phyloP scores from a whole-genome alignment of 73 alveolate species.

The Symbiodinium natans region DNA sequence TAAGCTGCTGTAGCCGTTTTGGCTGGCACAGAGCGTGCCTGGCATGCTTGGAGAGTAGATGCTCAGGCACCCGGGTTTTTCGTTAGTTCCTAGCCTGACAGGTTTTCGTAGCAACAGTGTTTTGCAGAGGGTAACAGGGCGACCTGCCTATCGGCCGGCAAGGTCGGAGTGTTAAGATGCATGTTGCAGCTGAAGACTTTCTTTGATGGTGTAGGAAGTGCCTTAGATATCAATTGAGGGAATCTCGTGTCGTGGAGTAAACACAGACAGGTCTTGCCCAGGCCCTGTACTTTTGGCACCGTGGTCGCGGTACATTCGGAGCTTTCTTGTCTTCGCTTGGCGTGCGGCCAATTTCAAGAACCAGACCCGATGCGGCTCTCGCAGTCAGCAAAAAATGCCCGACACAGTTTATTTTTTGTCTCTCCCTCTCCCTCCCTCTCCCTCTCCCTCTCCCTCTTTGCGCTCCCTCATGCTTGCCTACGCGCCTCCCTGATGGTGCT shows the following conservation, averaged over 20 bases:
- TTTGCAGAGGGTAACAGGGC: background rate
- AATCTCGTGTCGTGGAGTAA: too few relatives aligned
- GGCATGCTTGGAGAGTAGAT: background rate
- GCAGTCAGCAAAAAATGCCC: background rate
- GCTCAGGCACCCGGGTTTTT: constrained; percentile 3
- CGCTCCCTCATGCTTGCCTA: background rate
- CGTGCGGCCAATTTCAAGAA: constrained; percentile 14
- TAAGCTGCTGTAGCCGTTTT: constrained; percentile 18
- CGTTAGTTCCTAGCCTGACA: constrained; percentile 3
- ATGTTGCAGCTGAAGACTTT: too few relatives aligned
- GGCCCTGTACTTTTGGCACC: background rate
- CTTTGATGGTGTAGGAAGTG: too few relatives aligned
- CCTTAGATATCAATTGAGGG: too few relatives aligned
- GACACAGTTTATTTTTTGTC: too few relatives aligned
- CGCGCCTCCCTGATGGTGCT: constrained; percentile 22
- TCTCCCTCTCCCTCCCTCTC: too few relatives aligned
- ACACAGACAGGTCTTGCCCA: background rate
- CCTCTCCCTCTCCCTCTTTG: too few relatives aligned
- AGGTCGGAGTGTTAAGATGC: background rate
- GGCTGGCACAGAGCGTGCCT: background rate
- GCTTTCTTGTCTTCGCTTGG: background rate
- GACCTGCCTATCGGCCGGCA: background rate
- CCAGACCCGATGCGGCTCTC: background rate
- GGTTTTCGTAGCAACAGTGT: background rate
- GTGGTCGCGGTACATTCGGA: constrained; percentile 26